Evolutionary conservation across 139 green algal genomes (phyloP).

Genomic region (Dunaliella sp.): DNA sequence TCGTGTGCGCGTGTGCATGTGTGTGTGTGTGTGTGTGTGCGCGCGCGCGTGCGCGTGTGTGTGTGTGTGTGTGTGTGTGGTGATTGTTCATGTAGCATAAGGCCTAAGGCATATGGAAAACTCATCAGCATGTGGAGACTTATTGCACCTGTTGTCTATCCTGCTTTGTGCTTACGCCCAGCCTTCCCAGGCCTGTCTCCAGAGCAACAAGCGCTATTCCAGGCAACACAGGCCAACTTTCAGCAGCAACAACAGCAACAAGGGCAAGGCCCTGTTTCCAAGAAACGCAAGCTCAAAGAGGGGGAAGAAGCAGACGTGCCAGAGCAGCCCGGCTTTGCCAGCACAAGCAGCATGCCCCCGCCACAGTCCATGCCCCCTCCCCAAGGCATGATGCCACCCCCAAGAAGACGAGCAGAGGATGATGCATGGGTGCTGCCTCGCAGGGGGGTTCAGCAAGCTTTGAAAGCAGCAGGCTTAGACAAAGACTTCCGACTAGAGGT

Average conservation of each 20-base stretch:
- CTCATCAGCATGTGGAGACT: not conserved
- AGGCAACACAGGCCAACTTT: not conserved
- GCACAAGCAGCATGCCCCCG: not conserved
- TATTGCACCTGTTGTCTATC: not conserved
- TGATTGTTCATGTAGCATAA: not conserved
- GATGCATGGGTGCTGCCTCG: slow-evolving; percentile 25
- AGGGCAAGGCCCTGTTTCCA: not conserved
- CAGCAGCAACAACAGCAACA: not conserved
- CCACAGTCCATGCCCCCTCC: not conserved
- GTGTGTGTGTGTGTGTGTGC: not conserved
- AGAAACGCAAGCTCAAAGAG: not conserved
- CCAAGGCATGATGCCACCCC: not conserved
- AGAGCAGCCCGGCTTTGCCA: not conserved
- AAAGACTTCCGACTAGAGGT: slow-evolving; percentile 24
- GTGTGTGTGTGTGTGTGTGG: not conserved
- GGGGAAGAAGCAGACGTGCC: not conserved
- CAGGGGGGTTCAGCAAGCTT: slow-evolving; percentile 18
- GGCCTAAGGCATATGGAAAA: not conserved
- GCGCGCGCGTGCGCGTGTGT: not conserved
- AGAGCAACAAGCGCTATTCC: not conserved
- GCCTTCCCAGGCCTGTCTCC: not conserved
- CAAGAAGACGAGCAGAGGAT: not conserved
- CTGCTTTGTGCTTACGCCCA: no score
- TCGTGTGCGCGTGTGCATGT: not conserved
- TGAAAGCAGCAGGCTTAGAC: slow-evolving; percentile 29